phyloP scores from a whole-genome alignment of 148 eudicot species.

The Camellia japonica region DNA sequence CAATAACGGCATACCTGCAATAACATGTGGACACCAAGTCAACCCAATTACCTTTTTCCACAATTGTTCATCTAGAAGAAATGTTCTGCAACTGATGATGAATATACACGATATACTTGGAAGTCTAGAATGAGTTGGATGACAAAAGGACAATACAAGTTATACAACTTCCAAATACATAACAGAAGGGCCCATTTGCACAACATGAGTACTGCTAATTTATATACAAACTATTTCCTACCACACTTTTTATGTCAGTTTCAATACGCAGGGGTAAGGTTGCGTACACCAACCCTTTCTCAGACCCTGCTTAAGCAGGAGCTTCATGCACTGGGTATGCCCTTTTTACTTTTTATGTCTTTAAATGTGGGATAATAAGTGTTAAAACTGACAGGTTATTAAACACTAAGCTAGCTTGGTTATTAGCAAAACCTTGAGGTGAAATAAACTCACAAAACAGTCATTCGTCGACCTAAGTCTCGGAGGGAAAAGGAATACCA shows the following conservation, averaged over 20 bases:
- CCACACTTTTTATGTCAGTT: not conserved
- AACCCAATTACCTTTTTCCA: not conserved
- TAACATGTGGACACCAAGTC: constrained; percentile 11
- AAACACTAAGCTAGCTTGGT: no score
- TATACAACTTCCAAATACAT: not conserved
- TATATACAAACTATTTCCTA: no score
- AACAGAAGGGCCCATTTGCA: not conserved
- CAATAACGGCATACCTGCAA: constrained; percentile 93
- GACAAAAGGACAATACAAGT: not conserved
- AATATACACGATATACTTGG: not conserved
- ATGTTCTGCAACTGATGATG: no score
- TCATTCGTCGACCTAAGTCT: no score
- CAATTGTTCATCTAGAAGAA: no score
- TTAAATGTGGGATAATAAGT: no score
- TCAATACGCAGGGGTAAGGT: not conserved
- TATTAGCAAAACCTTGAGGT: no score
- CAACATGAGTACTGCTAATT: not conserved
- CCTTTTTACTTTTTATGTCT: not conserved
- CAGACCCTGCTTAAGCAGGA: no score
- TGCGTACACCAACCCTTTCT: no score
- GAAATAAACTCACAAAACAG: no score
- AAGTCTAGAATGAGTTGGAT: not conserved
- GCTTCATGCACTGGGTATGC: no score
- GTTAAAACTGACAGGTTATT: no score
- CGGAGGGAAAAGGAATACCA: not conserved